phyloP scores from a whole-genome alignment of 2,329 filamentous ascomycete species.

The Neofusicoccum parvum region DNA sequence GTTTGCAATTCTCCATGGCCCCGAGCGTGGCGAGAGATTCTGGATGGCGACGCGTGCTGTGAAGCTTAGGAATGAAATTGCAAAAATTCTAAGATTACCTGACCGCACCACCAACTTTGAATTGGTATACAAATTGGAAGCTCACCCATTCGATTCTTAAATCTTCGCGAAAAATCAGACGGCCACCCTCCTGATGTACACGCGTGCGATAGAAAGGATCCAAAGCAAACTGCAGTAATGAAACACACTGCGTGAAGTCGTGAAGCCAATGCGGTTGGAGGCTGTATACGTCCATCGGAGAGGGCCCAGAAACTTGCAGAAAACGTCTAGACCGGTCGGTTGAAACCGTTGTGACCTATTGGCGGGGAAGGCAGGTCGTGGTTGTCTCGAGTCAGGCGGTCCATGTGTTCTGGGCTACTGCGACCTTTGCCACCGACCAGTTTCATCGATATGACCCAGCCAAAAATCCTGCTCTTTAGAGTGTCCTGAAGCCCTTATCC shows the following conservation, averaged over 20 bases:
- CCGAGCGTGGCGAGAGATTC: too few species aligned
- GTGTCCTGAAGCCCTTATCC: not conserved
- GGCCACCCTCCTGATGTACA: not conserved
- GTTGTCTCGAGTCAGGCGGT: not conserved
- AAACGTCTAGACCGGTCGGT: not conserved
- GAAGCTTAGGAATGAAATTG: not conserved
- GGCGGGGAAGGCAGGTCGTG: not conserved
- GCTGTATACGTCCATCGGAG: too few species aligned
- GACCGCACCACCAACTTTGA: not conserved
- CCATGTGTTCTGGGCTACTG: not conserved
- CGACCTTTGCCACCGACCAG: not conserved
- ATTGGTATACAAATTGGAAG: conserved; percentile 1
- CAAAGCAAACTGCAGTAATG: not conserved
- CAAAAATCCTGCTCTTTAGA: not conserved
- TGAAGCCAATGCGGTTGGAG: not conserved
- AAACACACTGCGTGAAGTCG: not conserved
- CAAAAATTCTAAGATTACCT: not conserved
- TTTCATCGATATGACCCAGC: not conserved
- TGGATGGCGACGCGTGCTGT: not conserved
- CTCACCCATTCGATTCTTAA: not conserved
- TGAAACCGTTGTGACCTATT: not conserved
- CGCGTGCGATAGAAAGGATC: not conserved
- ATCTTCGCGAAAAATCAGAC: not conserved
- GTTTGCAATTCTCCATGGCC: too few species aligned
- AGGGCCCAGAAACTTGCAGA: not conserved